phyloP scores from a whole-genome alignment of 2,329 filamentous ascomycete species.

The Penicillium occitanis region DNA sequence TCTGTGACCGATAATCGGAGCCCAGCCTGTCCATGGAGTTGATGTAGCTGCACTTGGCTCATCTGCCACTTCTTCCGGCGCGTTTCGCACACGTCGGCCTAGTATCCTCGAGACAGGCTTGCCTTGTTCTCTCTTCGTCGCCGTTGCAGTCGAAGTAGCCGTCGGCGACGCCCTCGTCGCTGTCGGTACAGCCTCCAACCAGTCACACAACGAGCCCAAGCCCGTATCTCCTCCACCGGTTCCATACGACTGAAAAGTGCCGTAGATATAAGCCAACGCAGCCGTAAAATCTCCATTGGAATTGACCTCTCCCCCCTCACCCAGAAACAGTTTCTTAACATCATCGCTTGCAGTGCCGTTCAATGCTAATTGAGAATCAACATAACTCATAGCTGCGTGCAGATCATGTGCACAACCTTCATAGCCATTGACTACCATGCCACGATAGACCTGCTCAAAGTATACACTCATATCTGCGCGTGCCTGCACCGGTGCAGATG shows the following conservation, averaged over 20 bases:
- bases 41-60: constrained; percentile 15
- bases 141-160: constrained; percentile 12
- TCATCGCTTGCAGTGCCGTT: constrained; percentile 33
- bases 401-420: constrained; percentile 53
- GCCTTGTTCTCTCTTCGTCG: not conserved
- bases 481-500: constrained; percentile 49
- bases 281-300: constrained; percentile 50
- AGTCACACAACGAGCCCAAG: constrained; percentile 48
- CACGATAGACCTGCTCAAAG: constrained; percentile 51
- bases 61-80: not conserved
- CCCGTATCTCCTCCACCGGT: constrained; percentile 37
- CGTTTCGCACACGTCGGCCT: not conserved
- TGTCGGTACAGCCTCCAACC: constrained; percentile 37
- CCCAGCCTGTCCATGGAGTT: constrained; percentile 45
- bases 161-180: not conserved
- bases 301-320: constrained; percentile 47
- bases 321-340: constrained; percentile 53
- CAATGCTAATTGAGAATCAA: constrained; percentile 48
- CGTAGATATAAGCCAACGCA: constrained; percentile 42
- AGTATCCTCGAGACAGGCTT: not conserved
- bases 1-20: constrained; percentile 41
- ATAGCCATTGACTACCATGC: constrained; percentile 51
- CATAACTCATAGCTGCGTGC: constrained; percentile 49
- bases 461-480: constrained; percentile 53
- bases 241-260: constrained; percentile 48